Evolutionary conservation across 768 basidiomycete genomes (phyloP), one percentile per base, ranked within the genome.

Genomic region (Boletus sp.): DNA sequence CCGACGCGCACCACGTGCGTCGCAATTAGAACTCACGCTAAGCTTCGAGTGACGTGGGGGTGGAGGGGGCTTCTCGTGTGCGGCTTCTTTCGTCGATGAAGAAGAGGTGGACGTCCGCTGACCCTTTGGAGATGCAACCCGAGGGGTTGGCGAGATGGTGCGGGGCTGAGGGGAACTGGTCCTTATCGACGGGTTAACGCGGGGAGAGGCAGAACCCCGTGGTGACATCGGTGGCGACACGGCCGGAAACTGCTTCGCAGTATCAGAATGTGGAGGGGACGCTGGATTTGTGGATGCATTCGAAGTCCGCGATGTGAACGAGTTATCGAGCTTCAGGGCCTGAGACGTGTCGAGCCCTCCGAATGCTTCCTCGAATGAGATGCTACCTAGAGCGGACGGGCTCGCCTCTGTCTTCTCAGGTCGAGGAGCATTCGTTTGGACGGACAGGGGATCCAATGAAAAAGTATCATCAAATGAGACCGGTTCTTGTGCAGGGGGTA

Each of bases 11-110:
- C 45, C n/a, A 47, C 30, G n/a, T 32, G 20, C 45, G 15, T 51
- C 17, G 37, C 41, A 47, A 32, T 45, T 37, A 58, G 5, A 11
- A 81, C 88, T 76, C 74, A 92, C 90, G 61, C 88, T 92, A 52
- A 91, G 75, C 69, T 90, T 90, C 30, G 89, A 90, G 62, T 83
- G 83, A 58, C 85, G 80, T 48, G 80, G 71, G 2, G 76, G 64
- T n/a, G 81, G 71, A 20, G 77, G 63, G 14, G 86, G 83, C 65
- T 84, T 85, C 56, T 85, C 84, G 9, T 81, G 78, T 3, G 70
- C 72, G 12, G 45, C 54, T 50, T 85, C 84, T 58, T 84, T 85
- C 7, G 61, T 58, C 0, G 83, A 80, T 1, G 84, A 83, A 11
- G 80, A 82, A 14, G 80, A 82, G 1, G 84, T 86, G 8, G 84